Base-by-base conservation (phyloP, 306 rosid genomes). In the Trifolium fragiferum region DNA sequence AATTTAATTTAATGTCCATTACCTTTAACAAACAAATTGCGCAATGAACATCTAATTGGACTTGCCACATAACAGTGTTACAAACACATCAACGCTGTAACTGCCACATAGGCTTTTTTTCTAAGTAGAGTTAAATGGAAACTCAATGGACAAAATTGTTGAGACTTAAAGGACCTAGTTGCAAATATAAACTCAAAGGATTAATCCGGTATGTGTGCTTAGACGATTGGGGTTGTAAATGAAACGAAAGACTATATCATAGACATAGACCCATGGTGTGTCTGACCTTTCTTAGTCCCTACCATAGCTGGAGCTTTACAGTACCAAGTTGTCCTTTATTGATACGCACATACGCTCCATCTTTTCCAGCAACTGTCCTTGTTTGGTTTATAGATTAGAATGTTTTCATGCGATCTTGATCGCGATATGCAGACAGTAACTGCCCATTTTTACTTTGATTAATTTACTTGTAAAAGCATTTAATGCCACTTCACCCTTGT, bases 401-500 rank as follows among this genome's bases (percentile, higher is more conserved):
- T 57, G 15, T 51, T 43, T 61, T 59, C 21, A 7, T 2, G 40
- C 10, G 2, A 37, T 2, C 40, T 37, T 7, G 40, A 37, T 37
- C 40, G 40, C 2, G 40, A 8, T 8, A 7, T 7, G 40, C 7
- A 18, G 78, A 55, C 37, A 57, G 38, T 57, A 79, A 25, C 73
- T 33, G 33, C 38, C 50, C 64, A 67, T 51, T 60, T 25, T 23
- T 41, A 1, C 13, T 54, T 74, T 21, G 55, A 43, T 44, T 66
- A 10, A 10, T 63, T 54, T 73, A 53, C 74, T 70, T 73, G 70
- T 60, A 6, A 58, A 66, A 25, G 9, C 37, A 47, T 30, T 38
- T 72, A 23, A 74, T 61, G 10, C 63, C 63, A 78, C 57, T 27
- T 65, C 33, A 53, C 57, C 59, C 30, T 37, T 64, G 64, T 33